Evolutionary conservation across 1,284 basidiomycete genomes (phyloP).

Genomic region (Sporisorium sorghi): DNA sequence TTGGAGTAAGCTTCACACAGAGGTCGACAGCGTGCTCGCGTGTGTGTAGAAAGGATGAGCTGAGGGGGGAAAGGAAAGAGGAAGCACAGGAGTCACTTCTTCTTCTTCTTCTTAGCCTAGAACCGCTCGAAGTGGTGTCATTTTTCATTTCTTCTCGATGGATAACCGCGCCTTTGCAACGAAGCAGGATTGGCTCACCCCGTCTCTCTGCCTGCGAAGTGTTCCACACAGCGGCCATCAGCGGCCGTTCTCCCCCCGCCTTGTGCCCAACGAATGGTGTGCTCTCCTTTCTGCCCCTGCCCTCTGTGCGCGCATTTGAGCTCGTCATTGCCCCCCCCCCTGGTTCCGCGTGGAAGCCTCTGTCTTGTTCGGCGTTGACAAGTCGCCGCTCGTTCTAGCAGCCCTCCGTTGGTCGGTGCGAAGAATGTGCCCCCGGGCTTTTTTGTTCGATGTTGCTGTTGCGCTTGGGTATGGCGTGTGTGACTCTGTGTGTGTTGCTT

Average conservation of each 20-base stretch:
- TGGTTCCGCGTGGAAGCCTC: background rate
- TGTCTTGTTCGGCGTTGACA: no score
- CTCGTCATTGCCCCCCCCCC: conserved; percentile 4
- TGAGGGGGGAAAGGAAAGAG: background rate
- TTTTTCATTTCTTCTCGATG: background rate
- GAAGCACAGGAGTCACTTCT: background rate
- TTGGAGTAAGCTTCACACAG: no score
- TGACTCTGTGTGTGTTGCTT: background rate
- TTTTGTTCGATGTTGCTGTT: background rate
- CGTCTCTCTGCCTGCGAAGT: background rate
- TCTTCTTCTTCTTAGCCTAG: background rate
- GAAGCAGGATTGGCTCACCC: background rate
- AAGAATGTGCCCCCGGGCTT: background rate
- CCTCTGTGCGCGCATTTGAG: background rate
- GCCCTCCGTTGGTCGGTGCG: conserved; percentile 1
- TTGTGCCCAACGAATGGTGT: background rate
- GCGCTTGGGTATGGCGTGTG: background rate
- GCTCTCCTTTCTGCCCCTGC: background rate
- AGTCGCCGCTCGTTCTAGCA: conserved; percentile 12
- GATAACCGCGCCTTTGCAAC: background rate
- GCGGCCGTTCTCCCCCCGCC: background rate
- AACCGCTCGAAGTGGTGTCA: background rate
- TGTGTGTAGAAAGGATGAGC: background rate
- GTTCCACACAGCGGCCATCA: no score
- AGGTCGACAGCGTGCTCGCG: no score